Conservation (phyloP, 441 rosid species). For the Manihot esculenta region DNA sequence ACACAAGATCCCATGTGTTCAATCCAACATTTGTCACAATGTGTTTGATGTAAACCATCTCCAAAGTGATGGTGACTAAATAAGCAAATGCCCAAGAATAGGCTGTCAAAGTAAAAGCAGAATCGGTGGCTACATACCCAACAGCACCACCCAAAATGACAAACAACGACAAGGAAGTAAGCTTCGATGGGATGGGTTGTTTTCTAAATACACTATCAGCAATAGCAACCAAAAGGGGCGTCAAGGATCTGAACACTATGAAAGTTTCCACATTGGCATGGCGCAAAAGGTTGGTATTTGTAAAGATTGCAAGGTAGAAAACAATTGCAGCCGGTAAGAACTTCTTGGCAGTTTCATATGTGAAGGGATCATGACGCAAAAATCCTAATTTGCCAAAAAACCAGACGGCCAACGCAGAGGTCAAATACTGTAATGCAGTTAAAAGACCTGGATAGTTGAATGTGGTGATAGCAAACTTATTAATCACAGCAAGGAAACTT, state of each 20-base stretch:
- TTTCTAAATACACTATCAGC: constrained; percentile 79
- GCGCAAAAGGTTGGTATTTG: constrained; percentile 90
- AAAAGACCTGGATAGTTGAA: constrained; percentile 85
- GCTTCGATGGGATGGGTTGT: constrained; percentile 79
- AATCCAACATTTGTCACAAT: constrained; percentile 88
- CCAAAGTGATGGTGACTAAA: constrained; percentile 78
- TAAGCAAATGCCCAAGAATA: constrained; percentile 91
- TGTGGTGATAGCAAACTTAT: constrained; percentile 81
- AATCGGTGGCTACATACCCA: constrained; percentile 92
- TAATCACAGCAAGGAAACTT: constrained; percentile 91
- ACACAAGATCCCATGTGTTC: constrained; percentile 93
- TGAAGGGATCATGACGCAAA: constrained; percentile 77
- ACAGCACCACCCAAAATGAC: constrained; percentile 80
- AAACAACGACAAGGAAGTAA: constrained; percentile 59
- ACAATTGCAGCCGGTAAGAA: constrained; percentile 87
- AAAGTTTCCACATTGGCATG: constrained; percentile 96
- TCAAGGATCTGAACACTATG: constrained; percentile 86
- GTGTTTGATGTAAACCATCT: constrained; percentile 96
- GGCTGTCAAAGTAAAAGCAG: constrained; percentile 76
- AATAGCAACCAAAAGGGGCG: constrained; percentile 87
- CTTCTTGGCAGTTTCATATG: constrained; percentile 69
- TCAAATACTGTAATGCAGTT: constrained; percentile 86
- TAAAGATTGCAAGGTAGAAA: constrained; percentile 89
- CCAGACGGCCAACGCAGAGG: constrained; percentile 76
- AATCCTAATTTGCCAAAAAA: constrained; percentile 73